Evolutionary conservation across 345 rosid genomes (phyloP), one percentile per base, ranked within the genome.

Genomic region (Arabidopsis suecica): DNA sequence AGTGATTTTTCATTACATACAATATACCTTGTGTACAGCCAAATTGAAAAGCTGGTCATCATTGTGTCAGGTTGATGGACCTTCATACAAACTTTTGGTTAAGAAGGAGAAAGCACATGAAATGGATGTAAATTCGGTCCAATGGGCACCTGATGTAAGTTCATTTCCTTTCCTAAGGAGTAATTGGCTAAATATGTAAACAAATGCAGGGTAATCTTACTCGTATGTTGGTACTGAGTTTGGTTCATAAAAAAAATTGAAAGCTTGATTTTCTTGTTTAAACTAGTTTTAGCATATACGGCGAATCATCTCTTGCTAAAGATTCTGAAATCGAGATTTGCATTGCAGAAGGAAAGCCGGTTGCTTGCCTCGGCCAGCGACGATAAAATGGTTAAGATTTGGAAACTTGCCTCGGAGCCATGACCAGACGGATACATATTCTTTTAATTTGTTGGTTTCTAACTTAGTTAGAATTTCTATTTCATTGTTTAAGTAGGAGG

Each of bases 81-180:
- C 95, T 80, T 86, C 88, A 10, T 85, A 83, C 67, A 82, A 77
- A 65, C 78, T 89, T 72, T 63, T 88, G 60, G 75, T 86, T 72
- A 93, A 83, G 82, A 87, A 84, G 86, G 88, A 91, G 66, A 93
- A 91, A 82, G 96, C 93, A 42, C 97, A 91, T 80, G 88, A 86
- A 33, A 85, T 85, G 95, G 98, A 91, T 78, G 62, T 93, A 67
- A 93, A 93, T 69, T 84, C 84, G n/a, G 97, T 89, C 58, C 93
- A 86, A 49, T 93, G 96, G 97, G 73, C 84, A 68, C 84, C 88
- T 7, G 82, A 83, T 81, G 96, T 91, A 86, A 86, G 96, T 76
- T 59, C 73, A 71, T 72, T 49, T 70, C 20, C 20, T 20, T 48
- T 60, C 9, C 32, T 40, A 20, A 69, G 6, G 41, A 36, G 78